phyloP scores from a whole-genome alignment of 1,139 yeast genomes.

The Yamadazyma dendronema region DNA sequence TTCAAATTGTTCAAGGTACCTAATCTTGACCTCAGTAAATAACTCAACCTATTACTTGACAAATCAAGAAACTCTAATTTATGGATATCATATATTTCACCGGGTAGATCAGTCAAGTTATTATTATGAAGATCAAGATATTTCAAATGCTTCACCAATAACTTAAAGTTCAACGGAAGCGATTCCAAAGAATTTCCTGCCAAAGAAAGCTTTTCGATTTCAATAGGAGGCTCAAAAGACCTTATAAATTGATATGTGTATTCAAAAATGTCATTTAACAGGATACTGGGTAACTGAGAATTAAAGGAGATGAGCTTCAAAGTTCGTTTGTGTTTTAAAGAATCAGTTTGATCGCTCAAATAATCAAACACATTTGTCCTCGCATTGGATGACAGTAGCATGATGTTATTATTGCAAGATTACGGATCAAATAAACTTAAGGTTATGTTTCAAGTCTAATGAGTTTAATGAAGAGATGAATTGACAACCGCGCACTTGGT shows the following conservation, averaged over 20 bases:
- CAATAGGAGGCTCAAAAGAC: slow-evolving; percentile 31
- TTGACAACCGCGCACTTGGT: slow-evolving; percentile 1
- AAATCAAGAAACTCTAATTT: slow-evolving; percentile 67
- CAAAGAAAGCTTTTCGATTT: slow-evolving; percentile 52
- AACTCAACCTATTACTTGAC: slow-evolving; percentile 51
- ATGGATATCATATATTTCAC: slow-evolving; percentile 28
- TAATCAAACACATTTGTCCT: slow-evolving; percentile 13
- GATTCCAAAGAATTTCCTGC: slow-evolving; percentile 48
- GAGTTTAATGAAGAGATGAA: not conserved
- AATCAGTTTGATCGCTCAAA: slow-evolving; percentile 27
- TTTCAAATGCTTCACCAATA: slow-evolving; percentile 45
- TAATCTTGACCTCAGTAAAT: slow-evolving; percentile 40
- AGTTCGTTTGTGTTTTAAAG: slow-evolving; percentile 20
- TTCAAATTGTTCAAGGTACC: slow-evolving; percentile 44
- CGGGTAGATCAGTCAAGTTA: slow-evolving; percentile 52
- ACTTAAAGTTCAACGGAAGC: slow-evolving; percentile 49
- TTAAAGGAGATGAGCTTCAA: slow-evolving; percentile 21
- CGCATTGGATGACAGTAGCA: slow-evolving; percentile 1
- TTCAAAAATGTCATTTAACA: slow-evolving; percentile 25
- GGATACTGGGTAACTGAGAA: slow-evolving; percentile 8
- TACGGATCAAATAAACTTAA: not conserved
- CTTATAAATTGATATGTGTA: slow-evolving; percentile 24
- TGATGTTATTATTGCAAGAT: not conserved
- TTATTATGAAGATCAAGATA: slow-evolving; percentile 71
- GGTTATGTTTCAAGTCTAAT: not conserved